Evolutionary conservation across 805 yeast species (phyloP).

Genomic region (Zygosaccharomyces lentus): DNA sequence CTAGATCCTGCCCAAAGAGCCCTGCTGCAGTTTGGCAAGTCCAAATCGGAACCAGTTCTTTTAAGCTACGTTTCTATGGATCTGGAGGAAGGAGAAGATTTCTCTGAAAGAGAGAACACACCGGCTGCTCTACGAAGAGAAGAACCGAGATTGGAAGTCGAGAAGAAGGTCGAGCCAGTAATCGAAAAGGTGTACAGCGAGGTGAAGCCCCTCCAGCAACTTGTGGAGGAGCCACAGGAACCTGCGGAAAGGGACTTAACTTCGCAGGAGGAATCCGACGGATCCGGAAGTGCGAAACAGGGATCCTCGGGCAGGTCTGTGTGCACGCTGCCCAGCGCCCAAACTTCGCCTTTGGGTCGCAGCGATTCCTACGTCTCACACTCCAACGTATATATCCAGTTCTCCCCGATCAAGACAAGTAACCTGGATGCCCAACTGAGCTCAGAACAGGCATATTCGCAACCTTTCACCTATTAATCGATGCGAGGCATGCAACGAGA

Average conservation of each 20-base stretch:
- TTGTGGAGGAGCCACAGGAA: background rate
- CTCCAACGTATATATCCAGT: constrained; percentile 16
- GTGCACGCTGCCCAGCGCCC: constrained; percentile 10
- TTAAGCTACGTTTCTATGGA: constrained; percentile 9
- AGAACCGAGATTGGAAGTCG: background rate
- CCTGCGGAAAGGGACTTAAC: background rate
- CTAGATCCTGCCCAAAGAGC: constrained; percentile 22
- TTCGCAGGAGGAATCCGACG: background rate
- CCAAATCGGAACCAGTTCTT: constrained; percentile 17
- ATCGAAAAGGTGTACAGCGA: background rate
- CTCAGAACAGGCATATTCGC: constrained; percentile 31
- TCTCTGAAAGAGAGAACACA: background rate
- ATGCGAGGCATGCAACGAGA: constrained; percentile 1
- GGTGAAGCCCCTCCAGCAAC: background rate
- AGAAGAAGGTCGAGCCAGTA: background rate
- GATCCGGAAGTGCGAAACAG: constrained; percentile 1
- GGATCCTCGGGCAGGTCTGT: constrained; percentile 8
- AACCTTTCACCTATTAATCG: constrained; percentile 26
- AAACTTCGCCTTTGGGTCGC: constrained; percentile 8
- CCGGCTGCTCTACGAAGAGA: background rate
- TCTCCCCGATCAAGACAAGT: constrained; percentile 27
- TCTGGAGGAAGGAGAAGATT: constrained; percentile 7
- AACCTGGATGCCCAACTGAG: constrained; percentile 21
- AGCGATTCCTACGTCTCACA: constrained; percentile 9
- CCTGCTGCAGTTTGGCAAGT: constrained; percentile 23